phyloP scores from a whole-genome alignment of 805 yeast genomes.

The Metschnikowia henanensis region DNA sequence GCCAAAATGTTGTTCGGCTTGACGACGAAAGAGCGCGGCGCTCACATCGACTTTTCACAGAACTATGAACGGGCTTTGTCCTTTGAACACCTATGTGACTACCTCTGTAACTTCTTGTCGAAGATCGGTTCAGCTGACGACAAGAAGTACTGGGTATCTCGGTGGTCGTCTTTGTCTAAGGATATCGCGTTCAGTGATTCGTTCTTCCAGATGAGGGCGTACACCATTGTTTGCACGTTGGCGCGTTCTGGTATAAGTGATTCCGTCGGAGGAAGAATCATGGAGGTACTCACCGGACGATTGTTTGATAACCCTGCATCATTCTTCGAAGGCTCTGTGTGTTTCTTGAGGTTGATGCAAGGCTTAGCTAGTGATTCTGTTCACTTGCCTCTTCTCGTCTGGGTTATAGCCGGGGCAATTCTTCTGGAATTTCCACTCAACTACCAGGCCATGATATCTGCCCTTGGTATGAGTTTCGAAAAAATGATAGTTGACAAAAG shows the following conservation, averaged over 20 bases:
- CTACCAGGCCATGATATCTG: slow-evolving; percentile 18
- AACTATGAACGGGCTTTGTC: slow-evolving; percentile 41
- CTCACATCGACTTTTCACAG: slow-evolving; percentile 35
- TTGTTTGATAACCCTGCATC: slow-evolving; percentile 24
- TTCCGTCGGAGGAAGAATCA: slow-evolving; percentile 37
- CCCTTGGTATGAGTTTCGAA: slow-evolving; percentile 28
- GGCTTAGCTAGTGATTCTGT: slow-evolving; percentile 48
- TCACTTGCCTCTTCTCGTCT: slow-evolving; percentile 48
- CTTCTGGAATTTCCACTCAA: slow-evolving; percentile 13
- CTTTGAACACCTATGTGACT: slow-evolving; percentile 59
- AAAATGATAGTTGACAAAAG: slow-evolving; percentile 25
- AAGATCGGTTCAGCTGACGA: slow-evolving; percentile 47
- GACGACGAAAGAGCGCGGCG: slow-evolving; percentile 47
- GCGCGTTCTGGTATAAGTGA: slow-evolving; percentile 65
- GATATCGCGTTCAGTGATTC: slow-evolving; percentile 61
- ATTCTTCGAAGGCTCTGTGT: slow-evolving; percentile 40
- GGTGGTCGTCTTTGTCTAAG: slow-evolving; percentile 66
- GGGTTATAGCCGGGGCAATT: slow-evolving; percentile 32
- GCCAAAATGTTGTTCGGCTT: slow-evolving; percentile 70
- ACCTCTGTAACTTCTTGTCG: slow-evolving; percentile 52
- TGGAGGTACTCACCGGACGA: slow-evolving; percentile 27
- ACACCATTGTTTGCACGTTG: slow-evolving; percentile 68
- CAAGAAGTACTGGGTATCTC: slow-evolving; percentile 55
- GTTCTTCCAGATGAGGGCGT: slow-evolving; percentile 64
- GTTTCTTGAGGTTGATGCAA: slow-evolving; percentile 47